Evolutionary conservation across 352 stramenopile species (phyloP), one percentile per base, ranked within the genome.

Genomic region (Phytophthora ramorum): DNA sequence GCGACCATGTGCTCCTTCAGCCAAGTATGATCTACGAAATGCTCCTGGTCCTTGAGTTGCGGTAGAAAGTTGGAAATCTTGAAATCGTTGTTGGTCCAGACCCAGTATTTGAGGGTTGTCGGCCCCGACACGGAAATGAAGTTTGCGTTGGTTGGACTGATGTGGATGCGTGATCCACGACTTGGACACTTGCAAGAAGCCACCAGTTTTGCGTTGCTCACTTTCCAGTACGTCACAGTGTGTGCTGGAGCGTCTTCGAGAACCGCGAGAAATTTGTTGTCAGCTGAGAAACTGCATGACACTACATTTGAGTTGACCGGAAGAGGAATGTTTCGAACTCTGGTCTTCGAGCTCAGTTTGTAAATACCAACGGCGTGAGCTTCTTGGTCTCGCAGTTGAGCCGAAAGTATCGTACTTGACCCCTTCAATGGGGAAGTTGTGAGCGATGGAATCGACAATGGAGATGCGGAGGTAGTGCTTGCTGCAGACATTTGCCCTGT

Each of bases 11-110:
- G 78, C 47, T 93, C 80, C 20, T 81, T 81, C 7, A 90, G 53
- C 85, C 87, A 95, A 3, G 89, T 71, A 38, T 95, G 87, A 54
- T 95, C 87, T 3, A 91, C 83, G 52, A 92, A 93, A 66, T 93
- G 85, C 38, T 93, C 84, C 37, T 93, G 85, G n/a, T 95, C 87
- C 2, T 85, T 78, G 7, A 87, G 69, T 35, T 84, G 83, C 8
- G 85, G 85, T 0, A 93, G 30, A n/a, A 93, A 89, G 47, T 91
- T 92, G 20, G 78, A 75, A 46, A 90, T 93, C 40, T 86, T 89
- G 55, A 93, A 90, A 40, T 92, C 85, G 41, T 78, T 88, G 22
- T 89, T 90, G 2, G 78, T 90, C 75, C 87, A 89, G 9, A 90
- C 58, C 85, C 85, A 95, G 51, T 86, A 90, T 40, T 92, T 92